phyloP scores from a whole-genome alignment of 768 basidiomycete genomes.

The Collybiopsis luxurians region DNA sequence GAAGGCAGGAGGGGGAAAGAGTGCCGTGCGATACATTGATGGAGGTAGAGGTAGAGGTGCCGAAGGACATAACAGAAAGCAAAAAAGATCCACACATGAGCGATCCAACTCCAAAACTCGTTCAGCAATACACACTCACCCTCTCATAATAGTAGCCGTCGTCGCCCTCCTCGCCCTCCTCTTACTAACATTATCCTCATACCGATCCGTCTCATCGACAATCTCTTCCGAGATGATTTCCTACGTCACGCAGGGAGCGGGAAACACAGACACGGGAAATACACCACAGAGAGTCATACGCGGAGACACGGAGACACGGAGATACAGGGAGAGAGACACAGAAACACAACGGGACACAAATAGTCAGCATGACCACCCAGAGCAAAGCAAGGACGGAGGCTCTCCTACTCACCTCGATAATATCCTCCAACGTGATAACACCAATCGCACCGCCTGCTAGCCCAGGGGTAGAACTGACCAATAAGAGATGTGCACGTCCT shows the following conservation, averaged over 20 bases:
- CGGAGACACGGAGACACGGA: too few relatives aligned
- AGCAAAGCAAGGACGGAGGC: too few relatives aligned
- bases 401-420: slow-evolving; percentile 67
- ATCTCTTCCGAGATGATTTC: slow-evolving; percentile 97
- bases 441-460: slow-evolving; percentile 82
- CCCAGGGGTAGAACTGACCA: slow-evolving; percentile 85
- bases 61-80: background rate
- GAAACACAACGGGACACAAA: too few relatives aligned
- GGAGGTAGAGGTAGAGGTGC: background rate
- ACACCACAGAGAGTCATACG: too few relatives aligned
- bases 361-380: too few relatives aligned
- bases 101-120: too few relatives aligned
- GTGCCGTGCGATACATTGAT: background rate
- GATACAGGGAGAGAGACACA: too few relatives aligned
- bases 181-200: slow-evolving; percentile 84
- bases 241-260: slow-evolving; percentile 31
- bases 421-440: slow-evolving; percentile 87
- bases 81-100: background rate
- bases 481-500: slow-evolving; percentile 86
- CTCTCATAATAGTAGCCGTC: slow-evolving; percentile 75
- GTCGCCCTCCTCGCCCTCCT: slow-evolving; percentile 66
- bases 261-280: background rate
- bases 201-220: slow-evolving; percentile 91
- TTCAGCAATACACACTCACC: slow-evolving; percentile 55
- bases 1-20: background rate